A percentile compares a stretch with the other conserved stretches of the same genome.
Evolutionary conservation across 1,284 basidiomycete species (phyloP).

Genomic region (Mycena sp.): DNA sequence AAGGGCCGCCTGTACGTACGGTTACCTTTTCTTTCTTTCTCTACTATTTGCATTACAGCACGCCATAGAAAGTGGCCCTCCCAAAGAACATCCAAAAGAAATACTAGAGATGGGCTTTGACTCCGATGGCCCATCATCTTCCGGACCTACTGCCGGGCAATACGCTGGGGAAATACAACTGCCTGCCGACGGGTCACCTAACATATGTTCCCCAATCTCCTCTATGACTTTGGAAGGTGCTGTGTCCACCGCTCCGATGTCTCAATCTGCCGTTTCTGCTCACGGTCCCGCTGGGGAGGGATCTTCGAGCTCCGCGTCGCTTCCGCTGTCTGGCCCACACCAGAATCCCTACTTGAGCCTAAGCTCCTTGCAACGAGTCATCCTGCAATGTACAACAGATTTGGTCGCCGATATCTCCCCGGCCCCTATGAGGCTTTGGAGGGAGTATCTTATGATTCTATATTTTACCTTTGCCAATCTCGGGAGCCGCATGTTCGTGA

Average conservation of each 20-base stretch:
- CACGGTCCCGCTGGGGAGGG: no score
- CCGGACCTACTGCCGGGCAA: no score
- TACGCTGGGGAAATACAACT: not conserved
- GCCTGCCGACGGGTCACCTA: not conserved
- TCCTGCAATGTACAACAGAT: not conserved
- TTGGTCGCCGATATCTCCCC: not conserved
- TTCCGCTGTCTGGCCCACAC: no score
- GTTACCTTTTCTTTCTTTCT: not conserved
- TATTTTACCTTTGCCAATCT: not conserved
- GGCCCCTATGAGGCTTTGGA: not conserved
- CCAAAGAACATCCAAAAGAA: not conserved
- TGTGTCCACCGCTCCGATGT: no score
- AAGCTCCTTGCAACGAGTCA: not conserved
- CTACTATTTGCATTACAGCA: not conserved
- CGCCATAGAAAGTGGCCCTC: not conserved
- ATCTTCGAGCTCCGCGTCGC: no score
- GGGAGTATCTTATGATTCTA: not conserved
- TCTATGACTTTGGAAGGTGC: not conserved
- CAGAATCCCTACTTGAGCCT: not conserved
- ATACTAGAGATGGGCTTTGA: not conserved
- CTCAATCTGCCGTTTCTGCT: no score
- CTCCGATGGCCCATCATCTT: no score
- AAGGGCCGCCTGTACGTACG: slow-evolving; percentile 1
- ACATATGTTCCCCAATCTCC: not conserved
- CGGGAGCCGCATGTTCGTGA: not conserved